phyloP scores from a whole-genome alignment of 805 yeast genomes.

The Ogataea degrootiae region DNA sequence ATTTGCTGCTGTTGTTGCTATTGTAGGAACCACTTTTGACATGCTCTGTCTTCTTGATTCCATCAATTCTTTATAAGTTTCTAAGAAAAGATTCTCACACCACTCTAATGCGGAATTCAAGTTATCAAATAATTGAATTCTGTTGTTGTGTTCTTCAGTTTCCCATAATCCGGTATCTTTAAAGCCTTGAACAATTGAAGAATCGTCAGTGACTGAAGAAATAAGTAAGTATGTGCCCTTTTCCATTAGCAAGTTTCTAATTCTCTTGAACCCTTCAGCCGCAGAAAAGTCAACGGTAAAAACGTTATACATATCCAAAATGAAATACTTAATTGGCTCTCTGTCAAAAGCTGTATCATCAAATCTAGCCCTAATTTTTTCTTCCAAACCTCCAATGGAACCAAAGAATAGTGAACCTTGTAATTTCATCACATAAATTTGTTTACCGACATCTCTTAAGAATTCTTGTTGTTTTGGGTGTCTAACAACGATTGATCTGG shows the following conservation, averaged over 20 bases:
- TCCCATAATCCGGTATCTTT: conserved; percentile 81
- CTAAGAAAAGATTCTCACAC: conserved; percentile 90
- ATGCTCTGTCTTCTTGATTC: conserved; percentile 1
- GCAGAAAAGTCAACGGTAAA: conserved; percentile 86
- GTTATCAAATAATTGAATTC: conserved; percentile 64
- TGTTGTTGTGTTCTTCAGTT: conserved; percentile 37
- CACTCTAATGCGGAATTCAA: conserved; percentile 89
- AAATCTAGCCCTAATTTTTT: conserved; percentile 59
- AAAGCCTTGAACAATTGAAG: conserved; percentile 63
- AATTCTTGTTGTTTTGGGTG: conserved; percentile 88
- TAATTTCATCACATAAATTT: conserved; percentile 79
- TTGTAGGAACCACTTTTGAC: neutral
- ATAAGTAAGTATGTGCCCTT: conserved; percentile 68
- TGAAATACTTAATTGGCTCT: conserved; percentile 71
- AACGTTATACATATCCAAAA: conserved; percentile 82
- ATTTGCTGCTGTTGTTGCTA: neutral
- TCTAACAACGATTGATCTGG: conserved; percentile 87
- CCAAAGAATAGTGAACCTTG: conserved; percentile 93
- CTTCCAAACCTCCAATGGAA: conserved; percentile 88
- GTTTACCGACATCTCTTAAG: conserved; percentile 80
- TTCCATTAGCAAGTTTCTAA: conserved; percentile 69
- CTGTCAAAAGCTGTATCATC: conserved; percentile 46
- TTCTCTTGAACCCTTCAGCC: conserved; percentile 89
- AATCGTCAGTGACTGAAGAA: conserved; percentile 69
- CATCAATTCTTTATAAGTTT: conserved; percentile 43